Conservation (phyloP, 148 eudicot genomes). For the Diospyros kaki region DNA sequence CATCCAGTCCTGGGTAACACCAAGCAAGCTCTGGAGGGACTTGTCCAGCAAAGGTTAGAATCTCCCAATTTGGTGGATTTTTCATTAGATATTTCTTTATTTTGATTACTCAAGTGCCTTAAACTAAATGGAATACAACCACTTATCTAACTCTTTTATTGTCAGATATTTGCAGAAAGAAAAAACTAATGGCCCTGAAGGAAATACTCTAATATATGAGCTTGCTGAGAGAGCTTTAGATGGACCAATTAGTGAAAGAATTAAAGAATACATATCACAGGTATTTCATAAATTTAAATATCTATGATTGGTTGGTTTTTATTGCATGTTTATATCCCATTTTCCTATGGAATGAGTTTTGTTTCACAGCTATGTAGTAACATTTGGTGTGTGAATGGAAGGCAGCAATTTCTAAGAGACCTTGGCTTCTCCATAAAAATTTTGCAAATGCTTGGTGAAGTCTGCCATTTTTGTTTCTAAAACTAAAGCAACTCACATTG, state of each 20-base stretch:
- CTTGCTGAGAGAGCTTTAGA: constrained; percentile 92
- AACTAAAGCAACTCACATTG: background rate
- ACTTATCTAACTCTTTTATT: background rate
- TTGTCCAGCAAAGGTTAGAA: constrained; percentile 83
- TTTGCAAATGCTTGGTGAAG: background rate
- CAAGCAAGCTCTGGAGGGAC: constrained; percentile 65
- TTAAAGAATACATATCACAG: constrained; percentile 60
- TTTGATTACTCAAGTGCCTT: background rate
- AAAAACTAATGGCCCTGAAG: constrained; percentile 87
- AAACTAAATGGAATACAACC: background rate
- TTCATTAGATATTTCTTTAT: background rate
- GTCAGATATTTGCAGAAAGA: constrained; percentile 85
- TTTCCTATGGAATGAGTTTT: background rate
- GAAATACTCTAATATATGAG: constrained; percentile 63
- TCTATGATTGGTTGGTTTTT: background rate
- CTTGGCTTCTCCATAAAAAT: background rate
- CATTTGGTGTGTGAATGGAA: background rate
- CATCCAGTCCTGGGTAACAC: constrained; percentile 67
- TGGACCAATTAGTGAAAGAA: constrained; percentile 48
- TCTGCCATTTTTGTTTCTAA: background rate
- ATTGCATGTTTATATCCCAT: background rate
- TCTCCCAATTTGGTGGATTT: constrained; percentile 3
- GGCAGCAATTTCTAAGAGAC: background rate
- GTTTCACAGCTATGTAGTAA: background rate
- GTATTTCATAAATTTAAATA: constrained; percentile 18